Base-by-base conservation (phyloP, 805 yeast genomes). In the Suhomyces vadensis region DNA sequence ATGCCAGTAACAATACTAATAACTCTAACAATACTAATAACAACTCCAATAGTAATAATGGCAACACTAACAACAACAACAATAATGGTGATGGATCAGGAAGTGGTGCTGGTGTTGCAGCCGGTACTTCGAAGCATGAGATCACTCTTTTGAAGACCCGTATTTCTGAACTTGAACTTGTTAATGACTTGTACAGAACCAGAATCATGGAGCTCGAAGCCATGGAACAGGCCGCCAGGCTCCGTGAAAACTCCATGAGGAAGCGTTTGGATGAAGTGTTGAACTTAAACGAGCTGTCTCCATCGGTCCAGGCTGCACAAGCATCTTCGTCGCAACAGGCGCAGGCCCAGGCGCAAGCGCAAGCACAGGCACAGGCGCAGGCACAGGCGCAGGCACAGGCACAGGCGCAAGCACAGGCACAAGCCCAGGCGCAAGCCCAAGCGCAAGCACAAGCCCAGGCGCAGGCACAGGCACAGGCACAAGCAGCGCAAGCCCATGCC, bases 121-220 rank as follows among this genome's bases (percentile, higher is more conserved):
- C 35, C 10, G 40, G 40, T 4, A 19, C 31, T 6, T 20, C 41
- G 24, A 42, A 39, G 19, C 67, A 67, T 49, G 74, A 69, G 50
- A 54, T 63, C 10, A 67, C 73, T 20, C 55, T 64, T 20, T 67
- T 91, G 50, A 79, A 81, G 51, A 87, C 96, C 0, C 74, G 95
- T 46, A 87, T 91, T 17, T 80, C 86, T 9, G 98, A 92, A 61
- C 75, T 92, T 49, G 98, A 92, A 61, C 73, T 91, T 35, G 96
- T 92, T 31, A 91, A 90, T 56, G 97, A 91, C 60, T 69, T 92
- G 46, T 87, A 89, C 69, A 79, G 87, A 54, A 79, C 92, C 5
- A 79, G 95, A 53, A 87, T 92, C 35, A 72, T 78, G 61, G 96
- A 92, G 59, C 72, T 92, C 51, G 97, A 92, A 65, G 81, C 81